phyloP scores from a whole-genome alignment of 176 grass and related monocot genomes.

The Musa troglodytarum region DNA sequence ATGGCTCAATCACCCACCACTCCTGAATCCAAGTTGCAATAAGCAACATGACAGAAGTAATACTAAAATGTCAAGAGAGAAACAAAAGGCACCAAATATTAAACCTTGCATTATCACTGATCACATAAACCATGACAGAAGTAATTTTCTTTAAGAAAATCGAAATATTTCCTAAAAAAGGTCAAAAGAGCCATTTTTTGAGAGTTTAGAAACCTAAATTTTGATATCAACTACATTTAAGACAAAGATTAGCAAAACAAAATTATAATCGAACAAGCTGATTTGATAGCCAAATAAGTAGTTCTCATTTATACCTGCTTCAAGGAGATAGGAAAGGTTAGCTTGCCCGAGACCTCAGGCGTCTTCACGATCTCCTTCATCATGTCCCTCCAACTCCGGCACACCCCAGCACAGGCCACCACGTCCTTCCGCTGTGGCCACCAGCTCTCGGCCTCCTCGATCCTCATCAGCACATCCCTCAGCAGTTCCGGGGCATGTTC shows the following conservation, averaged over 20 bases:
- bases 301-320: constrained; percentile 49
- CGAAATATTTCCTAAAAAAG: background rate
- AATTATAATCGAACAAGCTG: background rate
- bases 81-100: background rate
- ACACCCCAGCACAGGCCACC: constrained; percentile 71
- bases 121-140: background rate
- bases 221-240: background rate
- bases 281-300: background rate
- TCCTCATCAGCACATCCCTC: constrained; percentile 48
- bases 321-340: constrained; percentile 84
- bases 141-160: background rate
- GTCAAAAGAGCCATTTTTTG: background rate
- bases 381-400: constrained; percentile 54
- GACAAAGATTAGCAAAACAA: background rate
- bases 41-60: background rate
- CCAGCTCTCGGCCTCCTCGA: constrained; percentile 41
- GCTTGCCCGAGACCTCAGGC: constrained; percentile 41
- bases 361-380: constrained; percentile 63
- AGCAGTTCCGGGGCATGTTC: constrained; percentile 76
- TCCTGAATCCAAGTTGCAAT: background rate
- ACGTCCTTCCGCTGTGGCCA: constrained; percentile 62
- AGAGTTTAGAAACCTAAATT: background rate
- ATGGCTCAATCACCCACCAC: background rate
- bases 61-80: background rate
- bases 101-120: background rate